Evolutionary conservation across 2,329 filamentous ascomycete species (phyloP).

Genomic region (Monosporascus sp.): DNA sequence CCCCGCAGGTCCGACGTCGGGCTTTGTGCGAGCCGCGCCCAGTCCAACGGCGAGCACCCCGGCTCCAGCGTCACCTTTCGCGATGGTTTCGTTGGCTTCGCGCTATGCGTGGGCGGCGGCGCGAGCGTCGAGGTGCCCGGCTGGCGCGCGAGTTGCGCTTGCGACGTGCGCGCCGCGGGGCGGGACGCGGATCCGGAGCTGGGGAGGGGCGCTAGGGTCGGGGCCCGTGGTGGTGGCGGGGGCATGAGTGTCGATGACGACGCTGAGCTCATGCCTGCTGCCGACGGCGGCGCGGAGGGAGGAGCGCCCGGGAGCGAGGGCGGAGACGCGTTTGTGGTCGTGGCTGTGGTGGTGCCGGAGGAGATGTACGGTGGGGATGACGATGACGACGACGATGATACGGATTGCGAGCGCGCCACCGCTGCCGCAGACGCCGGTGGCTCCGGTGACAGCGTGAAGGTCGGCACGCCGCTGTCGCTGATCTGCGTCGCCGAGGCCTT

Average conservation of each 20-base stretch:
- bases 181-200: conserved; percentile 19
- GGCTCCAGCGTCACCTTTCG: conserved; percentile 78
- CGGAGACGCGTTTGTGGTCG: background rate
- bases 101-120: conserved; percentile 49
- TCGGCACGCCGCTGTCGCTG: conserved; percentile 31
- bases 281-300: background rate
- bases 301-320: conserved; percentile 10
- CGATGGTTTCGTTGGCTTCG: conserved; percentile 49
- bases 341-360: background rate
- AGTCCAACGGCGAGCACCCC: conserved; percentile 91
- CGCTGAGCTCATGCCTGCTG: background rate
- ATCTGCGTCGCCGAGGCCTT: conserved; percentile 34
- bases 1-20: conserved; percentile 64
- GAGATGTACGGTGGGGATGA: background rate
- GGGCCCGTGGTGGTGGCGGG: conserved; percentile 1
- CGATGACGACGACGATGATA: no score
- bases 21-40: conserved; percentile 69
- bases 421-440: conserved; percentile 22
- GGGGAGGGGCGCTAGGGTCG: conserved; percentile 16
- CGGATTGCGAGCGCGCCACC: conserved; percentile 10
- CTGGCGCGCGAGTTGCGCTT: conserved; percentile 21
- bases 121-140: conserved; percentile 37
- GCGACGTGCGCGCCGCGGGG: conserved; percentile 35
- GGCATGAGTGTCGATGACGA: conserved; percentile 2
- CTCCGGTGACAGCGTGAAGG: conserved; percentile 37